These are phyloP conservation scores for Cordyceps pruinosa DNA, from an alignment of 2,329 filamentous ascomycete species.

Conservation along the genomic window DNA sequence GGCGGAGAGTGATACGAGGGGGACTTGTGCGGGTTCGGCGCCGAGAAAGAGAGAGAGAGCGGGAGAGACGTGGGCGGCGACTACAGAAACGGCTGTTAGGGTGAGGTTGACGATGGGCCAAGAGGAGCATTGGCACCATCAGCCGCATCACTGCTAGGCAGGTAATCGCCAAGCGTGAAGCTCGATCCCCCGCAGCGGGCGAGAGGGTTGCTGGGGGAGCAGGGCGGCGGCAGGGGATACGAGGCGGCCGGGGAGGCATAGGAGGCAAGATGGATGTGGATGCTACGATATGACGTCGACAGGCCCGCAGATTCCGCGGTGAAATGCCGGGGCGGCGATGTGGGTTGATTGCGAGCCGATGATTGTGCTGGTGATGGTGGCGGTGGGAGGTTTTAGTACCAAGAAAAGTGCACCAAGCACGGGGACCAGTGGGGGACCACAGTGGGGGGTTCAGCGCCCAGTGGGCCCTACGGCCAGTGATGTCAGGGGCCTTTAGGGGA, in stretches of 20 bases:
- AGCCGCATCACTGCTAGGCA: background rate
- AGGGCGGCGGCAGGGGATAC: slow-evolving; percentile 4
- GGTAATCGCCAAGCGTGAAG: background rate
- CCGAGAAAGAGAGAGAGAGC: background rate
- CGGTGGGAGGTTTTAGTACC: background rate
- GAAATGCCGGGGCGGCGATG: background rate
- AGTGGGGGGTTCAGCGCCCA: too few relatives aligned
- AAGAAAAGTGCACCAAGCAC: background rate
- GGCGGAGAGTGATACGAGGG: background rate
- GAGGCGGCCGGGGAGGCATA: background rate
- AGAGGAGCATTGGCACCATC: background rate
- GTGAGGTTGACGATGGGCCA: background rate
- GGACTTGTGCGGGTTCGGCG: background rate
- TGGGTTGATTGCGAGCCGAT: too few relatives aligned
- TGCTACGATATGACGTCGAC: slow-evolving; percentile 9
- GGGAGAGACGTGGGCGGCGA: background rate
- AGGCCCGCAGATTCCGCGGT: background rate
- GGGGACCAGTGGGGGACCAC: too few relatives aligned
- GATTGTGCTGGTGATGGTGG: background rate
- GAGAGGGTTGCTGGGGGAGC: background rate
- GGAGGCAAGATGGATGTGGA: background rate
- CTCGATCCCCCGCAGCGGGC: slow-evolving; percentile 1
- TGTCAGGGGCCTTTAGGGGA: too few relatives aligned
- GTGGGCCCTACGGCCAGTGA: too few relatives aligned
- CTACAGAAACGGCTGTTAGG: background rate